phyloP scores from a whole-genome alignment of 371 early-diverging fungal genomes.

The Dentiscutata heterogama region DNA sequence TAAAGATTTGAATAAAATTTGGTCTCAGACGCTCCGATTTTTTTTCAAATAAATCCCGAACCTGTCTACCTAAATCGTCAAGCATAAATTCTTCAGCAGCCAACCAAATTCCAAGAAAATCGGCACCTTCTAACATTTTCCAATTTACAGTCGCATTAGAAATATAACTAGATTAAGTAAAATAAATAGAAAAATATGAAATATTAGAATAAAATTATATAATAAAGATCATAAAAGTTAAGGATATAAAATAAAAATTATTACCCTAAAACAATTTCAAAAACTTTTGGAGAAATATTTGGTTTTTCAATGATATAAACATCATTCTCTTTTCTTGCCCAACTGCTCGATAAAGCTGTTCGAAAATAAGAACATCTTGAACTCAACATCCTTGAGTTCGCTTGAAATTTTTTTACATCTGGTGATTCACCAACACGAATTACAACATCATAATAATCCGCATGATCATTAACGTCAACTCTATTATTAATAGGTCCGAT shows the following conservation, averaged over 20 bases:
- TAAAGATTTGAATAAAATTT: constrained; percentile 17
- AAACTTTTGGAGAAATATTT: constrained; percentile 34
- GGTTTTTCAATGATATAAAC: constrained; percentile 30
- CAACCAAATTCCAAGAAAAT: constrained; percentile 25
- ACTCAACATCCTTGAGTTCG: constrained; percentile 13
- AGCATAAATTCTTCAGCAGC: constrained; percentile 32
- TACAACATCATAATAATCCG: constrained; percentile 28
- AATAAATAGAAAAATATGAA: not conserved
- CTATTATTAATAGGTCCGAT: too few relatives aligned
- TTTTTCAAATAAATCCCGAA: constrained; percentile 29
- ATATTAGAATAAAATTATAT: not conserved
- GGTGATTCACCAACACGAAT: constrained; percentile 27
- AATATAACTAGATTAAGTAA: not conserved
- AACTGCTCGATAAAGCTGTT: constrained; percentile 35
- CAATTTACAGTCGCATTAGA: not conserved
- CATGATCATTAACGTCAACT: too few relatives aligned
- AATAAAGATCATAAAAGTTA: not conserved
- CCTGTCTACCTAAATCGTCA: constrained; percentile 2
- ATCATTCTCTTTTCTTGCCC: constrained; percentile 41
- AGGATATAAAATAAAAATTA: not conserved
- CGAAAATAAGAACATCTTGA: constrained; percentile 23
- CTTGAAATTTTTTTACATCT: constrained; percentile 28
- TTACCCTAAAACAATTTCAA: constrained; percentile 36
- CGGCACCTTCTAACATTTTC: not conserved
- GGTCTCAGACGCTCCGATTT: not conserved